Evolutionary conservation across 1,284 basidiomycete species (phyloP).

Genomic region (Acaromyces ingoldii): DNA sequence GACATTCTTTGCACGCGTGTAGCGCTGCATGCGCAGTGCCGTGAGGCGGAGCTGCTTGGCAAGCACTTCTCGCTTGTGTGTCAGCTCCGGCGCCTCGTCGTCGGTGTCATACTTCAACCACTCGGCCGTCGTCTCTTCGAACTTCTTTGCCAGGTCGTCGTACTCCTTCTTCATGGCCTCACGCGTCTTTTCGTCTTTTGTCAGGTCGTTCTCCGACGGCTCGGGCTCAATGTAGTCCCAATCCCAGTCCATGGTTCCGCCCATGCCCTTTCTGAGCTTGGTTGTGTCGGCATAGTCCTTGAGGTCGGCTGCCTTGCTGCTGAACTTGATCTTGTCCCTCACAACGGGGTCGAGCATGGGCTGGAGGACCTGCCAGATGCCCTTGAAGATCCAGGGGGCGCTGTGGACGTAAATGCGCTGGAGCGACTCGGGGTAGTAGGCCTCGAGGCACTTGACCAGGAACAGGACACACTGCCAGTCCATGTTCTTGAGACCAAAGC

Average conservation of each 20-base stretch:
- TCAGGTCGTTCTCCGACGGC: slow-evolving; percentile 41
- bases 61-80: slow-evolving; percentile 41
- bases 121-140: slow-evolving; percentile 33
- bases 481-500: slow-evolving; percentile 51
- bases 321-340: slow-evolving; percentile 50
- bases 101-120: slow-evolving; percentile 37
- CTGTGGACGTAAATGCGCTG: slow-evolving; percentile 50
- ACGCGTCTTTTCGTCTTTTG: slow-evolving; percentile 44
- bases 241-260: slow-evolving; percentile 50
- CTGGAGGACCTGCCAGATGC: slow-evolving; percentile 50
- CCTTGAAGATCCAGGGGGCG: slow-evolving; percentile 51
- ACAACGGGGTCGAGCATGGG: slow-evolving; percentile 51
- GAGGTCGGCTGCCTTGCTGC: slow-evolving; percentile 43
- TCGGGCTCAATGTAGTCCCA: slow-evolving; percentile 50
- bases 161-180: slow-evolving; percentile 39
- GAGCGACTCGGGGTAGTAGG: slow-evolving; percentile 50
- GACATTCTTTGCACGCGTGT: slow-evolving; percentile 39
- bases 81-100: slow-evolving; percentile 23
- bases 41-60: slow-evolving; percentile 47
- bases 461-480: slow-evolving; percentile 51
- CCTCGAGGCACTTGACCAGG: slow-evolving; percentile 50
- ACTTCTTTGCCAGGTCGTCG: slow-evolving; percentile 36
- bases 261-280: slow-evolving; percentile 49
- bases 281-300: slow-evolving; percentile 35
- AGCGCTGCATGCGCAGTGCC: slow-evolving; percentile 44